Percentiles rank a stretch among this genome's conserved stretches.
Evolutionary conservation across 768 basidiomycete genomes (phyloP).

Genomic region (Tylopilus intermedius): DNA sequence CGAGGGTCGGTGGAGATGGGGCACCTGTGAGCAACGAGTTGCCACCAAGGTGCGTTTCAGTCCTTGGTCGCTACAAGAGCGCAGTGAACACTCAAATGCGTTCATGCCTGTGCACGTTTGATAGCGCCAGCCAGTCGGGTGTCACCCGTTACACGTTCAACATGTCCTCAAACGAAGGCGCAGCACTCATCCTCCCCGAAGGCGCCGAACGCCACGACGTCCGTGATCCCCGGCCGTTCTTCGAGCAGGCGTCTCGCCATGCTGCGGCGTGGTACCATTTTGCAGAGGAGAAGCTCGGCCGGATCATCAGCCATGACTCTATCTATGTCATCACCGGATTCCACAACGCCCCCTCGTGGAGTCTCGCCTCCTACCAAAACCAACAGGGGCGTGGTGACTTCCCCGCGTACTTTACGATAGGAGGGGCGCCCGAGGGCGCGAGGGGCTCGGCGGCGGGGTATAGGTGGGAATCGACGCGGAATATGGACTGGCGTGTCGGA

Average conservation of each 20-base stretch:
- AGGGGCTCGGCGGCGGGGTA: conserved; percentile 5
- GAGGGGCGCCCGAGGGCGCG: neutral
- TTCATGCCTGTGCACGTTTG: neutral
- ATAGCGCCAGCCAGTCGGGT: conserved; percentile 5
- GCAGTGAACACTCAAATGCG: neutral
- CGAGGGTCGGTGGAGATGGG: conserved; percentile 1
- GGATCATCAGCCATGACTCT: conserved; percentile 27
- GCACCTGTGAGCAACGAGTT: neutral
- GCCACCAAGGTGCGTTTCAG: conserved; percentile 6
- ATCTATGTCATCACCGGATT: conserved; percentile 32
- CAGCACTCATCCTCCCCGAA: conserved; percentile 32
- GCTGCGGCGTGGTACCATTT: conserved; percentile 31
- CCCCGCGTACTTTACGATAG: conserved; percentile 14
- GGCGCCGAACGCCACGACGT: conserved; percentile 28
- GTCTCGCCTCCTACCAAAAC: conserved; percentile 21
- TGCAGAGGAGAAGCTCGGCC: conserved; percentile 23
- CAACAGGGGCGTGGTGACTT: conserved; percentile 3
- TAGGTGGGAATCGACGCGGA: conserved; percentile 16
- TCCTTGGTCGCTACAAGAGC: neutral
- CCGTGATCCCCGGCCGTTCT: conserved; percentile 22
- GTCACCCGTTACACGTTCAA: conserved; percentile 10
- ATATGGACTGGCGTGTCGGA: conserved; percentile 19
- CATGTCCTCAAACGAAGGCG: conserved; percentile 25
- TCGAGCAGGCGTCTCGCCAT: conserved; percentile 23
- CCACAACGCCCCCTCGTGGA: conserved; percentile 28